Evolutionary conservation across 495 filamentous ascomycete species (phyloP), one percentile per base, ranked within the genome.

Genomic region (Trichodelitschia bisporula): DNA sequence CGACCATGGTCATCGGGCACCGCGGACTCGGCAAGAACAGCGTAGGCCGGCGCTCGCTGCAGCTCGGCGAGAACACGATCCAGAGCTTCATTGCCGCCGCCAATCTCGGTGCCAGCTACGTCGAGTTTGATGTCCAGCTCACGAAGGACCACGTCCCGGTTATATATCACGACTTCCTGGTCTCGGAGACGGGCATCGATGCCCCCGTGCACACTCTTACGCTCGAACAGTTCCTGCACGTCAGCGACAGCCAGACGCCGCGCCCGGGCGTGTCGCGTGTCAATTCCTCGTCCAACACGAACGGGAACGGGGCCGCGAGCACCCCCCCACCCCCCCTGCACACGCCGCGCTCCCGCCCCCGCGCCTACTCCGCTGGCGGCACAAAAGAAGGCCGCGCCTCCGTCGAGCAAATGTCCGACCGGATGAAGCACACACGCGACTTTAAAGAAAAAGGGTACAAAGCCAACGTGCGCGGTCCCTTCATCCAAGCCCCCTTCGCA

Each of bases 81-180:
- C 35, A 77, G 46, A 95, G 89, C 0, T 93, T 99, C 53, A 90
- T 95, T 43, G 74, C 84, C 3, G 89, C 89, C 0, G 82, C 84
- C 2, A 93, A 91, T 36, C 55, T 95, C 16, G 89, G 86, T 2
- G 83, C 83, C 1, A 69, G 72, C 12, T 89, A 90, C 44, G 80
- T 93, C 32, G 83, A 93, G 49, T 79, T 57, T 43, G 86, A 97
- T 45, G 86, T 99, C 2, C 89, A 99, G 46, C 59, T 99, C 28
- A 99, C 89, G 12, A 99, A 99, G 44, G 89, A 99, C 46, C 83
- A 86, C 49, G 80, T 99, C 4, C 89, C 89, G 12, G 83, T 99
- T 41, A 91, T 99, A 41, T 99, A 99, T 48, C 89, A 99, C 48
- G 89, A 99, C 50, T 99, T 99, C 42, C 59, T 99, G 11, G 86